Base-by-base conservation (phyloP, 2,329 filamentous ascomycete species). In the Geoglossum cookeanum region DNA sequence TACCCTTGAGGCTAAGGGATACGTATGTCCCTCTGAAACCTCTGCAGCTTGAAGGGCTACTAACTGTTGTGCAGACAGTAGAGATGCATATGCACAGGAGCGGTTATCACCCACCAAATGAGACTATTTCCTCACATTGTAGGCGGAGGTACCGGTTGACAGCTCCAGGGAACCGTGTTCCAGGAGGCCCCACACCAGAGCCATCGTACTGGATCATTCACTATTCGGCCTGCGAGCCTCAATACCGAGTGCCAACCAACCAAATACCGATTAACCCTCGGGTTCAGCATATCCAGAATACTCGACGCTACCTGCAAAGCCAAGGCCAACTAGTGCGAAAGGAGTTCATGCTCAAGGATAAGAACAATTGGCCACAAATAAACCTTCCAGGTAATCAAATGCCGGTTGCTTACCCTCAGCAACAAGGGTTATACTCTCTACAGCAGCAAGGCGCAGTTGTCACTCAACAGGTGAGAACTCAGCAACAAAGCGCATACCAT, bases 261-360 rank as follows among this genome's bases (percentile, higher is more conserved):
- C 78, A 91, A 17, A 83, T 79, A 0, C 75, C 83, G 58, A 62
- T 67, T 17, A 75, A 80, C 47, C 75, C 78, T 53, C 79, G 80
- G 32, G 74, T 78, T 48, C 81, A 83, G 59, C 69, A 73, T 53
- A 75, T 78, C 15, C 74, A 88, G 67, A 75, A 77, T 58, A 78
- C 81, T 63, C 75, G 81, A n/a, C 71, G 72, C 55, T 76, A 75
- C 64, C 69, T 86, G 74, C 70, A 85, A 70, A 78, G 75, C 57
- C 85, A 87, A 62, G 91, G 89, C 5, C 85, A 90, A 64, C 82
- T 95, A 49, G 79, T 84, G 58, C 84, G 88, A 63, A 94, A 95
- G 66, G 89, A 96, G 65, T 97, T 97, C 67, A 94, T 96, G 83
- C 77, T 97, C 22, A 82, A 86, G 55, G 92, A 97, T 69, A 81